Base-by-base conservation (phyloP, 345 rosid species). In the Rhizophora mangle region DNA sequence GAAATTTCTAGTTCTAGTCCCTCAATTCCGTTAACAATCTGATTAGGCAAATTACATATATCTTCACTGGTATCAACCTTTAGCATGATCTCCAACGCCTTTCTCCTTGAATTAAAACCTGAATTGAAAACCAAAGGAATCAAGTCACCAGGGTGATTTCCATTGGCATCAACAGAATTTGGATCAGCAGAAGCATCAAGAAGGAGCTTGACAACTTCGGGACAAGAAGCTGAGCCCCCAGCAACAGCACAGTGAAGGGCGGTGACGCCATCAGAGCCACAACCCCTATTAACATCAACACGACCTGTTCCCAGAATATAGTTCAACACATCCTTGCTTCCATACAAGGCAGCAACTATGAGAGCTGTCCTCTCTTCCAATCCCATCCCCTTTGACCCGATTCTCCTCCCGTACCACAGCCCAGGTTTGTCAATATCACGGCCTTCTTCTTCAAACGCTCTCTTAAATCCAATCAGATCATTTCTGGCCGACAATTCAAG, bases 241-340 rank as follows among this genome's bases (percentile, higher is more conserved):
- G 85, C 86, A 30, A 83, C 87, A 18, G 98, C 98, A 59, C 93
- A 91, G 81, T 94, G 96, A 46, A 91, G 86, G 6, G 98, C 93
- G 0, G 98, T 87, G 59, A 85, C 92, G 30, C 88, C 87, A 78
- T 89, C 97, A 0, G 88, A 83, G 29, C 94, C 97, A 59, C 85
- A 84, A 18, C 86, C 76, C 60, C 81, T 80, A 69, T 89, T 89
- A 34, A 89, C 89, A 62, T 91, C 90, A 0, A 76, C 88, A 72
- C 72, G 65, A n/a, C 91, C 88, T 1, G 79, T 82, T 49, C 62
- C 78, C 37, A 88, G 37, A 18, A 91, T 85, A 68, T 85, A 88
- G 39, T 63, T 76, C 74, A 91, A 75, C 13, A 94, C 84, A 64
- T 80, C 87, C 74, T 81, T 84, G 87, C 96, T 88, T 58, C 97